Evolutionary conservation across 352 stramenopile genomes (phyloP).

Genomic region (Globisporangium alternatum): DNA sequence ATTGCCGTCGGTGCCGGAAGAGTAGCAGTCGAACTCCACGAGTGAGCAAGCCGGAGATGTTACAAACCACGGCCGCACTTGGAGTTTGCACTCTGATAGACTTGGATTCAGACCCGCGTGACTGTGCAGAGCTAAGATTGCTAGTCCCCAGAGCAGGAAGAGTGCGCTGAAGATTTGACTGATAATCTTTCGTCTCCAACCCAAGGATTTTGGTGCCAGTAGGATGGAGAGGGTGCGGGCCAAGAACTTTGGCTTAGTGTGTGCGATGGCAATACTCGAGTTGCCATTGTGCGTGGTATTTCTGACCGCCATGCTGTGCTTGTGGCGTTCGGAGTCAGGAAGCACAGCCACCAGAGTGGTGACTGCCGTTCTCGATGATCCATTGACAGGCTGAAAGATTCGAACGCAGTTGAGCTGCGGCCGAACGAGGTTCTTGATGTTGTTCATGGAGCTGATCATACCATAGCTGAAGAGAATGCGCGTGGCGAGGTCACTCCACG

Average conservation of each 20-base stretch:
- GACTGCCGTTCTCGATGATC: background rate
- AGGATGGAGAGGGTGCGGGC: background rate
- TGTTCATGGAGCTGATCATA: constrained; percentile 4
- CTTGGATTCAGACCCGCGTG: background rate
- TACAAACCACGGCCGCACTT: background rate
- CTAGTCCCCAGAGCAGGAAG: constrained; percentile 3
- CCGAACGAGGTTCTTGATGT: constrained; percentile 7
- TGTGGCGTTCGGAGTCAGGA: background rate
- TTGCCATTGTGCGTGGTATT: background rate
- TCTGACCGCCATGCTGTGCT: background rate
- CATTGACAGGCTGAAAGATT: background rate
- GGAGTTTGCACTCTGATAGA: background rate
- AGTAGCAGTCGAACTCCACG: background rate
- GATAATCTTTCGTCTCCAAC: background rate
- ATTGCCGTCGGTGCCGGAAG: background rate
- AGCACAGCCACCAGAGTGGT: background rate
- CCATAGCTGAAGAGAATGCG: constrained; percentile 1
- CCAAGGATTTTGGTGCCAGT: background rate
- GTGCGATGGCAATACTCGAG: background rate
- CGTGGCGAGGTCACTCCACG: background rate
- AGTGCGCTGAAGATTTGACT: background rate
- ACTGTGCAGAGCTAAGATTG: constrained; percentile 6
- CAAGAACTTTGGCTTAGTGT: background rate
- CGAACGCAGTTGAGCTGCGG: background rate
- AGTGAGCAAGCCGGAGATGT: background rate